Conservation (phyloP, 495 filamentous ascomycete genomes). For the Lasiosphaeria ovina region DNA sequence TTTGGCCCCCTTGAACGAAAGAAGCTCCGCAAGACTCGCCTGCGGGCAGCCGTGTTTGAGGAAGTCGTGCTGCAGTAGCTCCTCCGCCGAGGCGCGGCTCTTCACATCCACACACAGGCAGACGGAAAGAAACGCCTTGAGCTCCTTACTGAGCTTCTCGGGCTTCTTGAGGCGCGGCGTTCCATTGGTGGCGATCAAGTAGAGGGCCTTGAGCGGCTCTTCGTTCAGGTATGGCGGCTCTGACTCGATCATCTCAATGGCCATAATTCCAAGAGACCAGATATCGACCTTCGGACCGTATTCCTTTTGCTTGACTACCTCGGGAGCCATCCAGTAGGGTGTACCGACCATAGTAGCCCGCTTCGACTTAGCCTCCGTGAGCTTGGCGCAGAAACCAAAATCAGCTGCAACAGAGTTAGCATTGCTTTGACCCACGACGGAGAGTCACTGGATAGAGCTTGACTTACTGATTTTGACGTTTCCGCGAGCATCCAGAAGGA, state of each 20-base stretch:
- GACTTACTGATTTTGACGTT: slow-evolving; percentile 96
- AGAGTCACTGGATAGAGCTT: background rate
- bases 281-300: slow-evolving; percentile 98
- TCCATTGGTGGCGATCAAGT: slow-evolving; percentile 95
- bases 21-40: slow-evolving; percentile 76
- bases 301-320: slow-evolving; percentile 98
- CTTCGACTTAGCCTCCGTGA: slow-evolving; percentile 94
- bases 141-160: slow-evolving; percentile 92
- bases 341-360: slow-evolving; percentile 99
- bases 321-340: slow-evolving; percentile 99
- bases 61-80: slow-evolving; percentile 79
- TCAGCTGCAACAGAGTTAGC: slow-evolving; percentile 63
- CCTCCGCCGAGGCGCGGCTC: slow-evolving; percentile 84
- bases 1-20: slow-evolving; percentile 69
- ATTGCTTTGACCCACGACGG: background rate
- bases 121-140: slow-evolving; percentile 92
- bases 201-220: slow-evolving; percentile 94
- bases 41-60: slow-evolving; percentile 76
- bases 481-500: slow-evolving; percentile 86
- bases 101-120: slow-evolving; percentile 96
- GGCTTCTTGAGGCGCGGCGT: slow-evolving; percentile 96
- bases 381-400: slow-evolving; percentile 98
- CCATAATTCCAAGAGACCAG: slow-evolving; percentile 99
- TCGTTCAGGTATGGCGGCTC: slow-evolving; percentile 98
- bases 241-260: slow-evolving; percentile 99